These are phyloP conservation scores for Grosmannia clavigera DNA, from an alignment of 2,329 filamentous ascomycete genomes.

Conservation along the genomic window DNA sequence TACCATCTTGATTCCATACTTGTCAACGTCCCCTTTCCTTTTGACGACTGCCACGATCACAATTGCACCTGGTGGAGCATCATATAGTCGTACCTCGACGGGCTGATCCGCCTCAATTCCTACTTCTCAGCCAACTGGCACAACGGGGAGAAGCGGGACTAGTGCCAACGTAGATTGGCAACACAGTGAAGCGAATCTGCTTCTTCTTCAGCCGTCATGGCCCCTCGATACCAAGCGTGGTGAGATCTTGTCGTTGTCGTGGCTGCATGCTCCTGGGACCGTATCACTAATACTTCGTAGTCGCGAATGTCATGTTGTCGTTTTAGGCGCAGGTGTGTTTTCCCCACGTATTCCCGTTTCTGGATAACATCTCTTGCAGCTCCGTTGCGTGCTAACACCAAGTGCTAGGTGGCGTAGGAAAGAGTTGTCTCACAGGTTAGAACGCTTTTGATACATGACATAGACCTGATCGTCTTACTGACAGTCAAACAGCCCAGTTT, in stretches of 20 bases:
- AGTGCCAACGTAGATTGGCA: not conserved
- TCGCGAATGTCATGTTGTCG: conserved; percentile 72
- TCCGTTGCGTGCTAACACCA: not conserved
- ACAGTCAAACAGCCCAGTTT: conserved; percentile 57
- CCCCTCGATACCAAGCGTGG: conserved; percentile 8
- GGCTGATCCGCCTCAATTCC: not conserved
- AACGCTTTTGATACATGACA: conserved; percentile 8
- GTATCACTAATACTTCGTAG: conserved; percentile 23
- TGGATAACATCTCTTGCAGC: not conserved
- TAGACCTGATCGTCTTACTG: conserved; percentile 1
- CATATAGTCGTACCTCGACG: not conserved
- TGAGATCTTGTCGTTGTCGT: not conserved
- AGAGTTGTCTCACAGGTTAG: conserved; percentile 82
- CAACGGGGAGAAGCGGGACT: not conserved
- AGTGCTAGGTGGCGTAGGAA: conserved; percentile 66
- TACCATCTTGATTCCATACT: not conserved
- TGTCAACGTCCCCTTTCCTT: not conserved
- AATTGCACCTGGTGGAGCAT: not conserved
- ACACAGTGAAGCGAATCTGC: not conserved
- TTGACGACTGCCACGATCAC: not conserved
- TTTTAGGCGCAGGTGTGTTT: conserved; percentile 65
- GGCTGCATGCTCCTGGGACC: not conserved
- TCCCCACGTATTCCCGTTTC: conserved; percentile 3
- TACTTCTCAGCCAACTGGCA: not conserved
- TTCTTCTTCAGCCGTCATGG: conserved; percentile 3